Percentiles rank a stretch among this genome's conserved stretches.
Evolutionary conservation across 169 alveolate genomes (phyloP).

Genomic region (Plasmodium knowlesi): DNA sequence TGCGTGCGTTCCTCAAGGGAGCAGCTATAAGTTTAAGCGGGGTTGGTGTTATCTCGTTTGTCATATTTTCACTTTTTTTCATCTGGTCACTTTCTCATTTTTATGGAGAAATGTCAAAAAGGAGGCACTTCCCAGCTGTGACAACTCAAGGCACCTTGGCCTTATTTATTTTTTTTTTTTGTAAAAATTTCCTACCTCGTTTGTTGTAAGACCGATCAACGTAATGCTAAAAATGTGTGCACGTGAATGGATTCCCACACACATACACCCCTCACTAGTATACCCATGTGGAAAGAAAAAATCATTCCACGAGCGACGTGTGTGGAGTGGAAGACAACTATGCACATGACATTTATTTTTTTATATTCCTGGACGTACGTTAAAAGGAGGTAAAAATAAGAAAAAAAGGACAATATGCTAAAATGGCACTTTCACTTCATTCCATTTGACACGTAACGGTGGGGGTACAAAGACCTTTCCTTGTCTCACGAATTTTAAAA

Average conservation of each 20-base stretch:
- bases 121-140: not conserved
- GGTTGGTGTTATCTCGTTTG: not conserved
- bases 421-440: not conserved
- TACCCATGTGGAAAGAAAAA: not conserved
- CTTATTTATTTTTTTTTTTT: not conserved
- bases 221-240: not conserved
- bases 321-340: not conserved
- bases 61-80: not conserved
- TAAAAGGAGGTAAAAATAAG: not conserved
- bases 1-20: not conserved
- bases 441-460: not conserved
- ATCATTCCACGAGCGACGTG: not conserved
- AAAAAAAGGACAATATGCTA: not conserved
- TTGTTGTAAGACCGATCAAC: not conserved
- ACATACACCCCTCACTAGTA: not conserved
- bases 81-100: not conserved
- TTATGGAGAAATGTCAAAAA: not conserved
- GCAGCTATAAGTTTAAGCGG: not conserved
- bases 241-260: not conserved
- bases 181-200: not conserved
- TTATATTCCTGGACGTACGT: not conserved
- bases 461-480: not conserved
- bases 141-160: not conserved
- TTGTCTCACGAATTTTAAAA: not conserved
- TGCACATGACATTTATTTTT: not conserved